A percentile compares a stretch with the other conserved stretches of the same genome.
Conservation (phyloP, 345 rosid genomes). For the Excoecaria cochinchinensis region DNA sequence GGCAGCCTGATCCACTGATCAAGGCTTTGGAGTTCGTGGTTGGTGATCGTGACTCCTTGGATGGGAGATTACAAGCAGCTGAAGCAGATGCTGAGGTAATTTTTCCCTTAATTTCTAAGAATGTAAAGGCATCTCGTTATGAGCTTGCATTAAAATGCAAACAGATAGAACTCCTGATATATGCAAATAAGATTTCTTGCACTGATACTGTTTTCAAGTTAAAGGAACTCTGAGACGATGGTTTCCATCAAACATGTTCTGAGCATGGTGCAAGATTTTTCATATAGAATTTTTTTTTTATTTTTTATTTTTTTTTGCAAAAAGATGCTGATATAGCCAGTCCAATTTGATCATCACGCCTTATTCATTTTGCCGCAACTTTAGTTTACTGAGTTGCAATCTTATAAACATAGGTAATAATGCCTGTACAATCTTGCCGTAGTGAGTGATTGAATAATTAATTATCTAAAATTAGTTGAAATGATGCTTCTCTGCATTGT, state of each 20-base stretch:
- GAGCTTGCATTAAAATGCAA: background rate
- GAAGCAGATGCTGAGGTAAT: constrained; percentile 73
- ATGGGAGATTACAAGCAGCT: constrained; percentile 62
- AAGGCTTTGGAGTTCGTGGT: constrained; percentile 80
- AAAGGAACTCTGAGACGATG: background rate
- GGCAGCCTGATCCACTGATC: constrained; percentile 82
- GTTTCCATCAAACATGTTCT: background rate
- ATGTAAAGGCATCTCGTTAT: background rate
- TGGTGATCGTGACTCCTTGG: constrained; percentile 57
- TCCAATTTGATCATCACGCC: too few relatives aligned
- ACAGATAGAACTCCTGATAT: background rate
- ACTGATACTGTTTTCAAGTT: background rate
- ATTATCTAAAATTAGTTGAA: background rate
- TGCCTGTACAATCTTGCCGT: background rate
- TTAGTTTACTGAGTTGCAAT: too few relatives aligned
- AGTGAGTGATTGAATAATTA: background rate
- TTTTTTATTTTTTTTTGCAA: too few relatives aligned
- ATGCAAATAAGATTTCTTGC: background rate
- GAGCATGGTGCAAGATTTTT: background rate
- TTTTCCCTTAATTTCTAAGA: constrained; percentile 4
- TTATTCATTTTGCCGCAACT: too few relatives aligned
- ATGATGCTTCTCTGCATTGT: background rate
- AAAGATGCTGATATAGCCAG: background rate
- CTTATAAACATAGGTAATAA: too few relatives aligned
- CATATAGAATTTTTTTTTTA: background rate